Base-by-base conservation (phyloP, 2,329 filamentous ascomycete genomes). In the Aspergillus piperis region DNA sequence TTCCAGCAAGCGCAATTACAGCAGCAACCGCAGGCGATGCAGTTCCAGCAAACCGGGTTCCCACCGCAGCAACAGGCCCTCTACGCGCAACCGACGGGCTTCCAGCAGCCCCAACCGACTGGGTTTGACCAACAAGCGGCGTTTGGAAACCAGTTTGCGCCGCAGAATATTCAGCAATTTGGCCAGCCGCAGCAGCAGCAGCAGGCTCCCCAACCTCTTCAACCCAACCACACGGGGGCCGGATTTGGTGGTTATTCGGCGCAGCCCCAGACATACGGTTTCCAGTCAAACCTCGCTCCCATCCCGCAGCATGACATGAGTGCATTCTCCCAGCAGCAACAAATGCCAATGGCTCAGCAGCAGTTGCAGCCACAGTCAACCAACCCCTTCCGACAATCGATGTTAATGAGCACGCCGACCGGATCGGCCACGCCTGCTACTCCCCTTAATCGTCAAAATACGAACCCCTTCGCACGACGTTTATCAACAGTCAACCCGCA, bases 331-430 rank as follows among this genome's bases (percentile, higher is more conserved):
- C 75, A 73, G 60, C 75, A 71, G 69, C 74, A 77, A 69, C 68
- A 58, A 69, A 42, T 59, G 25, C 44, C 41, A 10, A 57, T 55
- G 32, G 54, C 51, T 17, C 64, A 54, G 57, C 75, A 63, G 67
- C 76, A 68, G 51, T 68, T 69, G 54, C 73, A 74, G 61, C 72
- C 70, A 19, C 85, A 88, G 68, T 87, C 82, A 21, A 96, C 92
- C 7, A 99, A 99, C 73, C 95, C 95, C 0, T 99, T 99, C 85
- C 86, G 95, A 44, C 90, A 92, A 72, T 97, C 94, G 1, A 94
- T 94, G 88, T 81, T 96, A 79, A 50, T 72, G 52, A 68, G 62
- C 71, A 79, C 70, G 62, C 77, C 78, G 19, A 86, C 86, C 7
- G 84, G 84, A 55, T 75, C 80, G 61, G 72, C 80, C 62, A 75